Conservation (phyloP, 352 stramenopile species). For the Phytophthora pseudosyringae region DNA sequence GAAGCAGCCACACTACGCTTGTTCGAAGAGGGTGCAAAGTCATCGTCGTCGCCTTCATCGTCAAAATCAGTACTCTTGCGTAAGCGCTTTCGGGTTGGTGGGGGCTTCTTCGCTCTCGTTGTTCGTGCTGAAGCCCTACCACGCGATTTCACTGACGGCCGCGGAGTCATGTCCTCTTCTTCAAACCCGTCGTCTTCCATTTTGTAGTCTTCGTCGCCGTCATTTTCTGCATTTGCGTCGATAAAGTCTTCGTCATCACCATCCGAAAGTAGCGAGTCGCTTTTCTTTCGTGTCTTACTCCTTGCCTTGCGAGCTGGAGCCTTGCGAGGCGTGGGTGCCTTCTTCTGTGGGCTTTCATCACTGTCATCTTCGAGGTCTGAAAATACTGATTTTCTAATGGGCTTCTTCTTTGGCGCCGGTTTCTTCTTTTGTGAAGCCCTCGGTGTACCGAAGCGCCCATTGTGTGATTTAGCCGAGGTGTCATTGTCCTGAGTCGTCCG, state of each 20-base stretch:
- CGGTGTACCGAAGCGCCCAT: conserved; percentile 31
- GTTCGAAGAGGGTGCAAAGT: conserved; percentile 17
- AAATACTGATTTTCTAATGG: conserved; percentile 30
- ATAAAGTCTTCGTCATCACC: conserved; percentile 43
- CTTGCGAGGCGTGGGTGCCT: conserved; percentile 27
- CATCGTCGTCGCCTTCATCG: conserved; percentile 41
- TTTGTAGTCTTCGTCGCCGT: conserved; percentile 72
- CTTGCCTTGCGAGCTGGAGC: conserved; percentile 38
- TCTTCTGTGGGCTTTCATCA: conserved; percentile 34
- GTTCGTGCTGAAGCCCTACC: conserved; percentile 15
- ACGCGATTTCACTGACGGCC: conserved; percentile 18
- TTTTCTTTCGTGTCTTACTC: conserved; percentile 22
- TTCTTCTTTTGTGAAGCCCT: conserved; percentile 21
- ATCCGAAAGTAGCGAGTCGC: conserved; percentile 45
- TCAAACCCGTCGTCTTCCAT: conserved; percentile 53
- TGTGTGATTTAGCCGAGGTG: conserved; percentile 16
- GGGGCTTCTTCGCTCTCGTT: conserved; percentile 25
- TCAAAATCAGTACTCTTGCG: conserved; percentile 45
- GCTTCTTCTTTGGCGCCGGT: conserved; percentile 15
- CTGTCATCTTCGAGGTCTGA: conserved; percentile 42
- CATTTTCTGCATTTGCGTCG: conserved; percentile 46
- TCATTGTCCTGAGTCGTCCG: conserved; percentile 4
- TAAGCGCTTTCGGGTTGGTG: conserved; percentile 47
- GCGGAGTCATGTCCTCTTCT: conserved; percentile 43
- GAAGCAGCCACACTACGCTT: conserved; percentile 24